Conservation (phyloP, 176 grass and related monocot species). For the Bonia amplexicaulis region DNA sequence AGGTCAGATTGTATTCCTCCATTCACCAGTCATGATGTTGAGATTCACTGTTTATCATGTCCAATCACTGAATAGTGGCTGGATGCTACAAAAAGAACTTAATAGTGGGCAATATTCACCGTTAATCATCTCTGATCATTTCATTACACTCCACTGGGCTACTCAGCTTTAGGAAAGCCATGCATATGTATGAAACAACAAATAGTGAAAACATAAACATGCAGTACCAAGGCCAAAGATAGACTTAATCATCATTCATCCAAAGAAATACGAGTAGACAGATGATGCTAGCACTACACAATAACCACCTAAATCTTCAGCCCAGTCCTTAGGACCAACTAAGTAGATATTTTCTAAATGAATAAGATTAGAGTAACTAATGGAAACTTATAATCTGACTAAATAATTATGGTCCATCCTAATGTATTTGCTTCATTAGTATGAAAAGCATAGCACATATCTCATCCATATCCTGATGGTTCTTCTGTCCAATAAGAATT, state of each 20-base stretch:
- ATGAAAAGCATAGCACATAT: conserved; percentile 16
- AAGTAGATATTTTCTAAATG: conserved; percentile 1
- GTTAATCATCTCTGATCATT: not conserved
- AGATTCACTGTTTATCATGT: conserved; percentile 8
- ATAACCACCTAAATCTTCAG: not conserved
- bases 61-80: not conserved
- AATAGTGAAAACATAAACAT: not conserved
- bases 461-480: conserved; percentile 24
- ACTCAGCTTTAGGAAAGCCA: conserved; percentile 11
- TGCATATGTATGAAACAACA: not conserved
- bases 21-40: not conserved
- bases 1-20: not conserved
- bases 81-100: not conserved
- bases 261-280: not conserved
- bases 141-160: not conserved
- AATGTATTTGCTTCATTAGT: conserved; percentile 36
- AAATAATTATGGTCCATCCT: conserved; percentile 20
- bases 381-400: not conserved
- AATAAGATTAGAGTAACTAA: not conserved
- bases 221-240: not conserved
- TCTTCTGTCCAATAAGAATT: conserved; percentile 40
- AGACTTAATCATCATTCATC: not conserved
- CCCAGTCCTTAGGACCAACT: not conserved
- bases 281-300: not conserved
- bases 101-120: not conserved